Conservation (phyloP, 2,329 filamentous ascomycete genomes). For the Fulvia fulva region DNA sequence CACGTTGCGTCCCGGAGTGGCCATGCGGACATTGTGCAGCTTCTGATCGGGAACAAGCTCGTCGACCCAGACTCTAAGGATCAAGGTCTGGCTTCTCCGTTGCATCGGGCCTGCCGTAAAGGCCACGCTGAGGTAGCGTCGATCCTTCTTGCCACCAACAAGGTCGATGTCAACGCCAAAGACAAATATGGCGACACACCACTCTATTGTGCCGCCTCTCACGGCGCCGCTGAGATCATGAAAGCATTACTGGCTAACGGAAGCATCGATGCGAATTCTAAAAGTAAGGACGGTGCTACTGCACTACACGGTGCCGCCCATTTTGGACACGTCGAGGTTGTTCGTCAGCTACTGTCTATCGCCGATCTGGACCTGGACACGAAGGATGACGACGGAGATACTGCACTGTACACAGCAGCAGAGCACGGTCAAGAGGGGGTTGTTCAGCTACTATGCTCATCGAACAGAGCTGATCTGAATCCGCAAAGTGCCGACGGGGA, state of each 20-base stretch:
- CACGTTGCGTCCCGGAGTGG: not conserved
- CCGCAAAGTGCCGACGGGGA: not conserved
- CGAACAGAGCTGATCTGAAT: not conserved
- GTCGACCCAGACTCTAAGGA: not conserved
- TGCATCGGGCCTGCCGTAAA: not conserved
- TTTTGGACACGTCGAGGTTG: not conserved
- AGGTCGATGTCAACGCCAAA: slow-evolving; percentile 10
- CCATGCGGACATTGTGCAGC: not conserved
- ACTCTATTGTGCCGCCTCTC: slow-evolving; percentile 9
- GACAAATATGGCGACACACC: slow-evolving; percentile 12
- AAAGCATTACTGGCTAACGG: not conserved
- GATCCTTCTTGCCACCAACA: not conserved
- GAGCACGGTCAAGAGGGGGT: not conserved
- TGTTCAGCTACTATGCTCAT: not conserved
- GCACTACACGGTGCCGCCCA: not conserved
- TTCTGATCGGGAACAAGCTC: not conserved
- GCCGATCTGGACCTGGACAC: not conserved
- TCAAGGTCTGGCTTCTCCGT: not conserved
- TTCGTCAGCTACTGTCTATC: not conserved
- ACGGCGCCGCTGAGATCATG: not conserved
- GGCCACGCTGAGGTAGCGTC: not conserved
- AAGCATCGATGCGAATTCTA: not conserved
- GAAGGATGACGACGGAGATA: not conserved
- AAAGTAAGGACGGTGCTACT: not conserved
- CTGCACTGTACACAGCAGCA: not conserved